These are phyloP conservation scores for Flaveria robusta DNA, from an alignment of 129 eudicot genomes.

Conservation along the genomic window DNA sequence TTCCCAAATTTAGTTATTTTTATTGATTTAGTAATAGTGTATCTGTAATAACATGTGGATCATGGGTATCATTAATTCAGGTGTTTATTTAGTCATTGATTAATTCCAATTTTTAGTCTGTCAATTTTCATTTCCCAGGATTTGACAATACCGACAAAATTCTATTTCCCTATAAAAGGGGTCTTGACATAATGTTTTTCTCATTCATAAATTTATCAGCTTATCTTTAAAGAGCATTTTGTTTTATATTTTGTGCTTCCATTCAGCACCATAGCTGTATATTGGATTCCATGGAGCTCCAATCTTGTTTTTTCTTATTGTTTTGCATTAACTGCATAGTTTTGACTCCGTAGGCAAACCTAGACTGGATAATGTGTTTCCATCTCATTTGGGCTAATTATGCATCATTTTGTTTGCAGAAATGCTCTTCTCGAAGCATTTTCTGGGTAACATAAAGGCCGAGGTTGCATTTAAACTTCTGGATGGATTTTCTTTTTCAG, in stretches of 20 bases:
- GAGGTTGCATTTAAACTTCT: slow-evolving; percentile 17
- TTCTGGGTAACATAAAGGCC: slow-evolving; percentile 25
- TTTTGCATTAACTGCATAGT: not conserved
- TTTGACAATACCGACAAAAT: too few relatives aligned
- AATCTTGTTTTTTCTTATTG: not conserved
- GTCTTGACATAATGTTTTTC: not conserved
- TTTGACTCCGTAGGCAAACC: not conserved
- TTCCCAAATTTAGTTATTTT: not conserved
- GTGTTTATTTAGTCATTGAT: not conserved
- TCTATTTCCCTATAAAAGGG: not conserved
- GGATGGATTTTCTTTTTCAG: slow-evolving; percentile 37
- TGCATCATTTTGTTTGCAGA: slow-evolving; percentile 28
- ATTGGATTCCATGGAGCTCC: too few relatives aligned
- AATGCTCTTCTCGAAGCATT: slow-evolving; percentile 35
- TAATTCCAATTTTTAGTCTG: not conserved
- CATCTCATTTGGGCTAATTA: not conserved
- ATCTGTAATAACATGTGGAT: not conserved
- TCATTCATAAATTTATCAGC: not conserved
- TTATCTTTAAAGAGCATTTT: not conserved
- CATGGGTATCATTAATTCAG: not conserved
- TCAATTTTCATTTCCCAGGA: not conserved
- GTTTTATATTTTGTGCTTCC: not conserved
- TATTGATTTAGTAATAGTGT: not conserved
- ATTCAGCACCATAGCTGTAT: too few relatives aligned
- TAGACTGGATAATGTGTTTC: not conserved